Evolutionary conservation across 192 early-diverging fungal genomes (phyloP).

Genomic region (Coemansia sp.): DNA sequence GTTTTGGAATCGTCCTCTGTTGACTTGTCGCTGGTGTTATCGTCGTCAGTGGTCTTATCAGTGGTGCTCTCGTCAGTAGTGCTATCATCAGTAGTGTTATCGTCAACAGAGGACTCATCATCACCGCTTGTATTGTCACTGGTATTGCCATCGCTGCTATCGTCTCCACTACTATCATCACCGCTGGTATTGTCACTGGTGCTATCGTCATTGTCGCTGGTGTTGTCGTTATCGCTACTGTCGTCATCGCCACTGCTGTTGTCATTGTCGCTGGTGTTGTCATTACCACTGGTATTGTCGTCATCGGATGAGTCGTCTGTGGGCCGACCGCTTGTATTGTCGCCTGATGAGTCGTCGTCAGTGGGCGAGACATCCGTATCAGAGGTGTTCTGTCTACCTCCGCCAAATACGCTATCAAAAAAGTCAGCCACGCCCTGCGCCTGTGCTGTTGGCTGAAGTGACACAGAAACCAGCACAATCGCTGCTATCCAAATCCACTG

Average conservation of each 20-base stretch:
- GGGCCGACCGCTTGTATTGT: too few species aligned
- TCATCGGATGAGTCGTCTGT: background rate
- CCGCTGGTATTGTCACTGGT: background rate
- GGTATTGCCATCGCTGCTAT: background rate
- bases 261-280: background rate
- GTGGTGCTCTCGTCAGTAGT: background rate
- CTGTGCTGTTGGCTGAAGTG: background rate
- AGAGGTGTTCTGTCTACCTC: background rate
- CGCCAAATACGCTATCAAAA: conserved; percentile 4
- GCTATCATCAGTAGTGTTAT: background rate
- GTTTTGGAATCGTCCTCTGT: background rate
- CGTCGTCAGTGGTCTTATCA: background rate
- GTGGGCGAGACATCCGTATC: background rate
- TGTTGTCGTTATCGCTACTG: background rate
- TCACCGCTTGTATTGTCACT: background rate
- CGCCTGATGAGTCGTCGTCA: background rate
- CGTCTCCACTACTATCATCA: background rate
- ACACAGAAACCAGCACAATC: conserved; percentile 6
- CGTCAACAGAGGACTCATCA: too few species aligned
- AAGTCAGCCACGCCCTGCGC: conserved; percentile 3
- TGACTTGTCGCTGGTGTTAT: background rate
- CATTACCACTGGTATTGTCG: background rate
- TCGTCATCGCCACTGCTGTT: too few species aligned
- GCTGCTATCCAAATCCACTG: conserved; percentile 4
- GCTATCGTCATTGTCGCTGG: background rate